Base-by-base conservation (phyloP, 805 yeast genomes). In the Sugiyamaella smithiae region DNA sequence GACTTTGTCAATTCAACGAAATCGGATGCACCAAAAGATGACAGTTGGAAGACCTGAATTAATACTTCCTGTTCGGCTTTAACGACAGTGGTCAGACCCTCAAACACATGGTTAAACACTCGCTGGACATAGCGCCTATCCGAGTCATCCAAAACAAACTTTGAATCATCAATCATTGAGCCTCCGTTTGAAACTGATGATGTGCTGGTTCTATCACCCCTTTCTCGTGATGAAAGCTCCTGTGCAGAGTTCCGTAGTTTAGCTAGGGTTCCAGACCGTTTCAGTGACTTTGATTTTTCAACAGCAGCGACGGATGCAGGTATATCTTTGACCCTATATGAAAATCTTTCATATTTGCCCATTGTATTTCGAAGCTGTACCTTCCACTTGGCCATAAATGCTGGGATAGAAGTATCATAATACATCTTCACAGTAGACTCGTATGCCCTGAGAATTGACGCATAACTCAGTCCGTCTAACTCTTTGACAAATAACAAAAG, bases 401-500 rank as follows among this genome's bases (percentile, higher is more conserved):
- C 55, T 1, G 58, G 35, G 25, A 74, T 55, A 1, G 66, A 58
- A 2, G 55, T 58, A 40, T 70, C 65, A 56, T 73, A 77, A 26
- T 67, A 61, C 5, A 56, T 54, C 23, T 62, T 61, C 14, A 71
- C 65, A 2, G 54, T 54, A 6, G 57, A 50, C 53, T 70, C 72
- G 69, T 79, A 79, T n/a, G 54, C 50, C 3, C 60, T 65, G 23
- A 78, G 51, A 14, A 82, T 62, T 1, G 66, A 65, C 32, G 63
- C 51, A 62, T 75, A 85, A 3, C 76, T 74, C 2, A 64, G 65
- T 0, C 67, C 64, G 1, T 85, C 78, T 3, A 79, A 68, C 43
- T 78, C 80, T 53, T 82, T 85, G 19, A 84, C 73, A 58, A 84
- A 84, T 1, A 81, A 66, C 1, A 77, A 64, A 22, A 80, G 58